These are phyloP conservation scores for Endocladia muricata DNA, from an alignment of 31 red algal genomes.

Conservation along the genomic window DNA sequence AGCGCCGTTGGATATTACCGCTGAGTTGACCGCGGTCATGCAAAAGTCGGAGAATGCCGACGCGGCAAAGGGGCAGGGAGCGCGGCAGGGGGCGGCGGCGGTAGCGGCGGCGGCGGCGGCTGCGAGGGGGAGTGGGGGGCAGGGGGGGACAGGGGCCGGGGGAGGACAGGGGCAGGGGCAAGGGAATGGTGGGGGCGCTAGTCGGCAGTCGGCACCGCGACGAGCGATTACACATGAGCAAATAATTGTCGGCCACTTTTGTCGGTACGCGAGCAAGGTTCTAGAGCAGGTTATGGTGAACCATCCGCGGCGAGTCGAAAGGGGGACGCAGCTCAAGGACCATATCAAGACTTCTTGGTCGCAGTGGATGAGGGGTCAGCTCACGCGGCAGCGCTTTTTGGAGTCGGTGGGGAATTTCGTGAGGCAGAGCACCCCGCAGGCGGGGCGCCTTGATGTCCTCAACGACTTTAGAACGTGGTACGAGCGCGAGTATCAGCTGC, in stretches of 20 bases:
- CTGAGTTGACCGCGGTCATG: neutral
- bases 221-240: slow-evolving; percentile 60
- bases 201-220: neutral
- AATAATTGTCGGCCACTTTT: slow-evolving; percentile 65
- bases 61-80: neutral
- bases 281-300: slow-evolving; percentile 28
- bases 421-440: slow-evolving; percentile 26
- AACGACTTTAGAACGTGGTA: slow-evolving; percentile 63
- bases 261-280: slow-evolving; percentile 50
- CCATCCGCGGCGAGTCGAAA: neutral
- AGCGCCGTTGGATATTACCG: slow-evolving; percentile 5
- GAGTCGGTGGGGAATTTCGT: slow-evolving; percentile 51
- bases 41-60: neutral
- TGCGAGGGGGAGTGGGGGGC: neutral
- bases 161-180: neutral
- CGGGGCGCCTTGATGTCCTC: slow-evolving; percentile 46
- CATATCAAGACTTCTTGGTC: slow-evolving; percentile 63
- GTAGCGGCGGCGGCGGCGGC: neutral
- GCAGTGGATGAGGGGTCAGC: slow-evolving; percentile 55
- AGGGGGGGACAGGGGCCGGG: neutral
- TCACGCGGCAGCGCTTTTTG: slow-evolving; percentile 26
- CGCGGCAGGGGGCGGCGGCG: neutral
- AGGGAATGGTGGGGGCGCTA: neutral
- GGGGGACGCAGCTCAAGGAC: slow-evolving; percentile 19
- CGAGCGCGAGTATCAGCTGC: slow-evolving; percentile 45